These are phyloP conservation scores for Calonectria fujianensis DNA, from an alignment of 2,329 filamentous ascomycete species.

Conservation along the genomic window DNA sequence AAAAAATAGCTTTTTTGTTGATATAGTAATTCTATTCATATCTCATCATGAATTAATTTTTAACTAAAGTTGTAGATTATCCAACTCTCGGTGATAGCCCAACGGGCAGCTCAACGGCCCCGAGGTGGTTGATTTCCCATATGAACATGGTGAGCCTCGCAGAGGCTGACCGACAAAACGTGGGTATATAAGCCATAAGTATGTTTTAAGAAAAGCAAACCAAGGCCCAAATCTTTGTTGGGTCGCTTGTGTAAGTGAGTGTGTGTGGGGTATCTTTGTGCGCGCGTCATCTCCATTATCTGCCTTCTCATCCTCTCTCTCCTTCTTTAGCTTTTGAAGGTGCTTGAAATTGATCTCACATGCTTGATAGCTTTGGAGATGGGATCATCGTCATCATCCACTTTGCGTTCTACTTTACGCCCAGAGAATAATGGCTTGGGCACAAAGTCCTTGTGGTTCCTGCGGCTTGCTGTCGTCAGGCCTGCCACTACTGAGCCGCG, in stretches of 20 bases:
- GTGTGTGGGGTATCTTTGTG: conserved; percentile 21
- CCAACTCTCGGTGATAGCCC: background rate
- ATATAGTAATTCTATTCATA: background rate
- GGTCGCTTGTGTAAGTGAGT: conserved; percentile 16
- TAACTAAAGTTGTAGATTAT: conserved; percentile 21
- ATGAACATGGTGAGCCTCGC: conserved; percentile 1
- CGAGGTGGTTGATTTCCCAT: background rate
- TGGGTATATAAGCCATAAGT: background rate
- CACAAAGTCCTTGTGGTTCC: conserved; percentile 48
- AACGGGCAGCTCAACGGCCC: background rate
- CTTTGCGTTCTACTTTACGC: conserved; percentile 48
- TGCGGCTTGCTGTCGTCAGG: conserved; percentile 49
- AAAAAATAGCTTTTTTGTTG: background rate
- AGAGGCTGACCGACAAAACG: conserved; percentile 2
- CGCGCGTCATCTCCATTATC: conserved; percentile 11
- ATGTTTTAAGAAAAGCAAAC: no score
- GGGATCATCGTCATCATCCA: conserved; percentile 56
- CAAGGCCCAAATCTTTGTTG: background rate
- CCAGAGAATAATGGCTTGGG: conserved; percentile 56
- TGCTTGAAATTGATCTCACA: conserved; percentile 58
- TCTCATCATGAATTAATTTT: conserved; percentile 29
- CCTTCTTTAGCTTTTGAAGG: conserved; percentile 50
- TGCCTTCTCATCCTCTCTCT: background rate
- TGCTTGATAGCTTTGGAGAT: conserved; percentile 56
- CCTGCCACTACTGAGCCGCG: conserved; percentile 45